These are phyloP conservation scores for Claviceps spartinae DNA, from an alignment of 2,329 filamentous ascomycete species.

Conservation along the genomic window DNA sequence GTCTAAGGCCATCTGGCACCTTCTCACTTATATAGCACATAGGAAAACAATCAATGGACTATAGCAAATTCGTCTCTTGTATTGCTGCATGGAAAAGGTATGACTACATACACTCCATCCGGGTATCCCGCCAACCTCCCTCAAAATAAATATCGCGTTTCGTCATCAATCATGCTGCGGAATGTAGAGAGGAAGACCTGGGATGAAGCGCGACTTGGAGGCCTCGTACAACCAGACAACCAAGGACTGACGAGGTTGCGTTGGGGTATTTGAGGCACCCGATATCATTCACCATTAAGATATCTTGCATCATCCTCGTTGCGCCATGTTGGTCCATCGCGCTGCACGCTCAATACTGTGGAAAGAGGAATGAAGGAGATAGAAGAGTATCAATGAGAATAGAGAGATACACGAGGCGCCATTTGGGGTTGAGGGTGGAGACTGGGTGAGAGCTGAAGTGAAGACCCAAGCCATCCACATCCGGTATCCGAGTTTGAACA, in stretches of 20 bases:
- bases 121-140: constrained; percentile 8
- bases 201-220: constrained; percentile 3
- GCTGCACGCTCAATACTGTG: not conserved
- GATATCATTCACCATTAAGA: constrained; percentile 9
- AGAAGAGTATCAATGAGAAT: constrained; percentile 8
- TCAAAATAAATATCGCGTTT: constrained; percentile 5
- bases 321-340: not conserved
- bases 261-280: constrained; percentile 9
- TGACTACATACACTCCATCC: constrained; percentile 13
- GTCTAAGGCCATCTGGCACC: too few species aligned
- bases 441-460: constrained; percentile 8
- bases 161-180: constrained; percentile 12
- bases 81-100: constrained; percentile 8
- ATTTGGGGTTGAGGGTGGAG: constrained; percentile 14
- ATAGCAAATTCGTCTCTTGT: constrained; percentile 10
- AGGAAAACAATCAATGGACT: not conserved
- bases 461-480: not conserved
- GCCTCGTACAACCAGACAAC: constrained; percentile 3
- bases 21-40: too few species aligned
- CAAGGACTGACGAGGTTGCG: constrained; percentile 9
- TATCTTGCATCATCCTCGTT: constrained; percentile 8
- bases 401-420: constrained; percentile 4
- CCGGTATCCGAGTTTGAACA: not conserved
- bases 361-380: not conserved
- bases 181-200: constrained; percentile 7